A percentile compares a stretch with the other conserved stretches of the same genome.
Evolutionary conservation across 1,284 basidiomycete species (phyloP).

Genomic region (Ustilago hordei): DNA sequence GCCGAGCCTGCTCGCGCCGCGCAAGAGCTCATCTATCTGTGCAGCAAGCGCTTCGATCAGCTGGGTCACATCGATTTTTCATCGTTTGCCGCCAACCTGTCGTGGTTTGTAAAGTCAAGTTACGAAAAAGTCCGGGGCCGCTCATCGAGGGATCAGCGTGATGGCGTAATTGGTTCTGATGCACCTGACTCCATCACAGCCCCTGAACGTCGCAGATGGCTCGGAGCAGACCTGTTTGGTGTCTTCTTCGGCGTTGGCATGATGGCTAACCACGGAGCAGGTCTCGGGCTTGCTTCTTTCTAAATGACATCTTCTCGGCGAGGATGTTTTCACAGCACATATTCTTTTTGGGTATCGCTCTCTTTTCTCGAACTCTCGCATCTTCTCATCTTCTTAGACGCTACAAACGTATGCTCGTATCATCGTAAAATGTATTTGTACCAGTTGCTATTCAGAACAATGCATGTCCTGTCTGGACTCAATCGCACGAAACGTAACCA

Average conservation of each 20-base stretch:
- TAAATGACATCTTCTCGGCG: neutral
- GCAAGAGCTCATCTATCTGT: slow-evolving; percentile 45
- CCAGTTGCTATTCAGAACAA: neutral
- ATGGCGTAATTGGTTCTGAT: slow-evolving; percentile 7
- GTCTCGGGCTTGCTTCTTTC: neutral
- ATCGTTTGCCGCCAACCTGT: slow-evolving; percentile 19
- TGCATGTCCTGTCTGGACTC: too few relatives aligned
- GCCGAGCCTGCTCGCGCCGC: slow-evolving; percentile 24
- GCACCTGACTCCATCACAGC: slow-evolving; percentile 14
- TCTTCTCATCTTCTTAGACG: neutral
- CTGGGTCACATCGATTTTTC: slow-evolving; percentile 18
- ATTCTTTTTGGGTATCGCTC: neutral
- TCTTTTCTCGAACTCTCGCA: neutral
- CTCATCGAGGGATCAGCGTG: slow-evolving; percentile 19
- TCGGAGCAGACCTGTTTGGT: slow-evolving; percentile 30
- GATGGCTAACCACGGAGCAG: neutral
- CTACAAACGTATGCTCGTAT: neutral
- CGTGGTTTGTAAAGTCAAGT: slow-evolving; percentile 35
- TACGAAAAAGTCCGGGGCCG: slow-evolving; percentile 30
- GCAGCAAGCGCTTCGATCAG: slow-evolving; percentile 42
- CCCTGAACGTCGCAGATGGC: slow-evolving; percentile 25
- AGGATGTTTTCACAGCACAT: too few relatives aligned
- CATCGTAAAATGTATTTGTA: slow-evolving; percentile 3
- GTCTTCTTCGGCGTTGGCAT: slow-evolving; percentile 46
- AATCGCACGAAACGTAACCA: too few relatives aligned